A percentile compares a stretch with the other conserved stretches of the same genome.
Evolutionary conservation across 495 filamentous ascomycete species (phyloP).

Genomic region (Glonium stellatum): DNA sequence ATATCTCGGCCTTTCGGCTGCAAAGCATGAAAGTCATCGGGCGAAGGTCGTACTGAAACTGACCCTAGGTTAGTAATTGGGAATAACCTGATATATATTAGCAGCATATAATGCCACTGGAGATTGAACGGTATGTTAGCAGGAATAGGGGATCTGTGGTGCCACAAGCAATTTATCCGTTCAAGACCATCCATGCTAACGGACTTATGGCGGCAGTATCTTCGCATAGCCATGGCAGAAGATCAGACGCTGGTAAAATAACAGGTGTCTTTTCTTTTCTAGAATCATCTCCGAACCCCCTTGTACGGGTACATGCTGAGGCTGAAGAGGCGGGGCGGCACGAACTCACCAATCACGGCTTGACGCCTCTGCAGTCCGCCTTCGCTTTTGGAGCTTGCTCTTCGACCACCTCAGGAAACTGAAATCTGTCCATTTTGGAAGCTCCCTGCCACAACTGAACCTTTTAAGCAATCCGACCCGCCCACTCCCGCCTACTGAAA

Average conservation of each 20-base stretch:
- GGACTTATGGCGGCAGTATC: neutral
- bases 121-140: too few relatives aligned
- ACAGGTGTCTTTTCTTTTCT: neutral
- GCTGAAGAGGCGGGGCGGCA: neutral
- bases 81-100: too few relatives aligned
- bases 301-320: neutral
- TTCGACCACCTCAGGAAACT: neutral
- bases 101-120: too few relatives aligned
- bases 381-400: neutral
- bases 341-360: neutral
- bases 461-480: neutral
- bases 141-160: too few relatives aligned
- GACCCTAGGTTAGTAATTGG: too few relatives aligned
- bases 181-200: neutral
- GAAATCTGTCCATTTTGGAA: constrained; percentile 7
- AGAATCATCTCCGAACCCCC: neutral
- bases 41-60: too few relatives aligned
- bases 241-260: neutral
- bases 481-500: neutral
- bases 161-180: too few relatives aligned
- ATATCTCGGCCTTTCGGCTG: too few relatives aligned
- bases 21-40: too few relatives aligned
- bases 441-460: neutral
- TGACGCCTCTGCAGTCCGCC: neutral
- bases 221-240: neutral